Evolutionary conservation across 257 asterid genomes (phyloP).

Genomic region (Asclepias syriaca): DNA sequence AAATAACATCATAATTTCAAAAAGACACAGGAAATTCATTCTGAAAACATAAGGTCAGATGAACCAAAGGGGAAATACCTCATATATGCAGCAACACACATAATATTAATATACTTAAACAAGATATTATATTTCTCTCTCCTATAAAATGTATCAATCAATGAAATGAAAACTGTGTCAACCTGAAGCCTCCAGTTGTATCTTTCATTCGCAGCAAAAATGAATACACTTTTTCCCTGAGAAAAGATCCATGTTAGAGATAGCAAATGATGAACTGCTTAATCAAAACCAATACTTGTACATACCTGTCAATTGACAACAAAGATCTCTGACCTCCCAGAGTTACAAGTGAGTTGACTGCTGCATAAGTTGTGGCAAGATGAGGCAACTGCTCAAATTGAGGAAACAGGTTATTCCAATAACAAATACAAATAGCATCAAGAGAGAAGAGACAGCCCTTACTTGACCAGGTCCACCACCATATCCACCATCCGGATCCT

Average conservation of each 20-base stretch:
- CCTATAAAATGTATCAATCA: background rate
- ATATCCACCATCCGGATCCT: conserved; percentile 93
- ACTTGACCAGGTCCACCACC: conserved; percentile 99
- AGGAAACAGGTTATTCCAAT: background rate
- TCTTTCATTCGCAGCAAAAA: conserved; percentile 85
- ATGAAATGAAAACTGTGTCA: conserved; percentile 8
- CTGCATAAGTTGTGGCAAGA: conserved; percentile 96
- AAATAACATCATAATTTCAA: background rate
- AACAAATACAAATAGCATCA: background rate
- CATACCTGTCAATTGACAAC: conserved; percentile 71
- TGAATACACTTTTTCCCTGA: conserved; percentile 49
- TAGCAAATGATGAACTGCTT: background rate
- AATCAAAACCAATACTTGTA: background rate
- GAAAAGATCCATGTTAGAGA: conserved; percentile 6
- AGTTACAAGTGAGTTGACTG: conserved; percentile 73
- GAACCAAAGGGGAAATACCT: background rate
- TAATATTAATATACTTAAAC: no score
- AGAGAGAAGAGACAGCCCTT: conserved; percentile 17
- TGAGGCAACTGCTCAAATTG: conserved; percentile 71
- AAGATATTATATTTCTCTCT: background rate
- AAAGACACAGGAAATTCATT: background rate
- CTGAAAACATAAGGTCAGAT: background rate
- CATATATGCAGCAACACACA: background rate
- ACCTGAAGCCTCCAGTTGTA: conserved; percentile 95
- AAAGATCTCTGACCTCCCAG: conserved; percentile 69